Evolutionary conservation across 805 yeast genomes (phyloP), one percentile per base, ranked within the genome.

Genomic region (Wickerhamiella musiphila): DNA sequence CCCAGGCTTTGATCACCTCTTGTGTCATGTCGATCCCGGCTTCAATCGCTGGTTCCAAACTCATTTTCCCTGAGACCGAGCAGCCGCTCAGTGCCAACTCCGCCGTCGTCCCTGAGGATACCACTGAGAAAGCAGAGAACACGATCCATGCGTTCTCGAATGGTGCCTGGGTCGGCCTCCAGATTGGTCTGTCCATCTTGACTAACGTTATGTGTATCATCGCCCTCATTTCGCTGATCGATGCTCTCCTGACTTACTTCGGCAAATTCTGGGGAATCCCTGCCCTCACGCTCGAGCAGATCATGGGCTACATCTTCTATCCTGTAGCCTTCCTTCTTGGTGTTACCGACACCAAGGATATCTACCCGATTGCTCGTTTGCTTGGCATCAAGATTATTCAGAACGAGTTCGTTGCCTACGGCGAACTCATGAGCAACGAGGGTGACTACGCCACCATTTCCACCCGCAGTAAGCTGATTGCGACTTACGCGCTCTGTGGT

Each of bases 1-100:
- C 77, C 2, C 73, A 68, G 42, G 75, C 74, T 5, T 57, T 71
- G 45, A 68, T 70, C 12, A 65, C 73, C n/a, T 65, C 74, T 18
- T 71, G 78, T 57, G 72, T 71, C 33, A 70, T 70, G 78, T 69
- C 76, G 2, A 69, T 70, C 46, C 78, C 78, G 5, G 73, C 73
- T 23, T 64, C 74, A 6, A 53, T 70, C 37, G 73, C 75, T 3
- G 66, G 69, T 15, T 65, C 75, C 11, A 70, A 70, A 44, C 56
- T 70, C 38, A 61, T 77, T 46, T 56, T 52, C 39, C 78, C 78
- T 11, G 78, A 70, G 44, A 60, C 65, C 4, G 76, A 70, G 38
- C 62, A 57, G 39, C 60, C 76, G 3, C 41, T 69, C 28, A 62
- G 75, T 18, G 47, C 57, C 29, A 70, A 72, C 19, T 56, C 53